phyloP scores from a whole-genome alignment of 2,329 filamentous ascomycete species.

The Aspergillus brunneoviolaceus region DNA sequence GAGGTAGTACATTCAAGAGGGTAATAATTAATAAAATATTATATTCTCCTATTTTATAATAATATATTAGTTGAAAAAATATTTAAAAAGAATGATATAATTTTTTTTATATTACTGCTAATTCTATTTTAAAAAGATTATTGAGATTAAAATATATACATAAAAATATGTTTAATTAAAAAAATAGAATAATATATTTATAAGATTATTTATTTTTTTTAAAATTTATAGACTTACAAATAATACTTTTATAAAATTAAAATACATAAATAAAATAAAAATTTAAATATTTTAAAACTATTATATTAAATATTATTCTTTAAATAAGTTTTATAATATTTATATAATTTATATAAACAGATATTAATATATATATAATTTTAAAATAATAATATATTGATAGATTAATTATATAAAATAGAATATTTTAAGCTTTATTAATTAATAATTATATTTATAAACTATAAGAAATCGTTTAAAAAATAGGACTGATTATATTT shows the following conservation, averaged over 20 bases:
- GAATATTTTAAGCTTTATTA: background rate
- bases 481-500: background rate
- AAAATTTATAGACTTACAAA: background rate
- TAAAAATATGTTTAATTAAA: no score
- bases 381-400: background rate
- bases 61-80: background rate
- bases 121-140: background rate
- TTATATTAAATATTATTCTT: background rate
- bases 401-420: background rate
- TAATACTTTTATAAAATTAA: background rate
- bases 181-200: background rate
- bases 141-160: background rate
- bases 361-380: background rate
- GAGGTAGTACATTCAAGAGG: no score
- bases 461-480: background rate
- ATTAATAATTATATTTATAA: background rate
- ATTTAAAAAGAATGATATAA: background rate
- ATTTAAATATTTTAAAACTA: background rate
- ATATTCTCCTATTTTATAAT: background rate
- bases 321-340: background rate
- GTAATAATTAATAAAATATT: no score
- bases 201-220: background rate
- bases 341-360: background rate
- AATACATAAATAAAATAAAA: background rate
- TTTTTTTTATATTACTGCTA: background rate